These are phyloP conservation scores for Wolfiporia cocos DNA, from an alignment of 1,284 basidiomycete species.

Conservation along the genomic window DNA sequence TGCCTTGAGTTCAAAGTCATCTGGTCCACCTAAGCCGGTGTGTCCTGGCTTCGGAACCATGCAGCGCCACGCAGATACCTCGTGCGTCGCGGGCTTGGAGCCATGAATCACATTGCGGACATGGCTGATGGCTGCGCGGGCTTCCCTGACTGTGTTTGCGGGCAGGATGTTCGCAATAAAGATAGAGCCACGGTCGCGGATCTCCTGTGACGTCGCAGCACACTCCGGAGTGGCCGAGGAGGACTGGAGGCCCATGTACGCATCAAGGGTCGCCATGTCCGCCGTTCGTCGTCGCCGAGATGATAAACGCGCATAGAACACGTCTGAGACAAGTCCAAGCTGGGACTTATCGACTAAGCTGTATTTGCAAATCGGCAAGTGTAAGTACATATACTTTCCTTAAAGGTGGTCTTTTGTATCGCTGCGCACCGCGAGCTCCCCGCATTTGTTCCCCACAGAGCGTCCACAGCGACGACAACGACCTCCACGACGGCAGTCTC, in stretches of 20 bases:
- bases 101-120: conserved; percentile 48
- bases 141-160: conserved; percentile 42
- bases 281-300: too few relatives aligned
- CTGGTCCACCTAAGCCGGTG: conserved; percentile 62
- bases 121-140: conserved; percentile 39
- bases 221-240: conserved; percentile 40
- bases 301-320: too few relatives aligned
- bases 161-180: conserved; percentile 60
- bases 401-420: not conserved
- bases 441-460: conserved; percentile 2
- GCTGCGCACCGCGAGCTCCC: not conserved
- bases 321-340: too few relatives aligned
- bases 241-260: conserved; percentile 37
- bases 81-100: conserved; percentile 53
- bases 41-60: conserved; percentile 64
- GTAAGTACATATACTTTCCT: too few relatives aligned
- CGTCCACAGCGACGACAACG: conserved; percentile 1
- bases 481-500: conserved; percentile 5
- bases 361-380: too few relatives aligned
- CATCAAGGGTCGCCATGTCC: conserved; percentile 36
- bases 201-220: conserved; percentile 61
- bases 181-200: conserved; percentile 63
- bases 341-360: too few relatives aligned
- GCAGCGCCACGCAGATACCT: conserved; percentile 71
- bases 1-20: conserved; percentile 62